These are phyloP conservation scores for Suillus fuscotomentosus DNA, from an alignment of 768 basidiomycete species.

Conservation along the genomic window DNA sequence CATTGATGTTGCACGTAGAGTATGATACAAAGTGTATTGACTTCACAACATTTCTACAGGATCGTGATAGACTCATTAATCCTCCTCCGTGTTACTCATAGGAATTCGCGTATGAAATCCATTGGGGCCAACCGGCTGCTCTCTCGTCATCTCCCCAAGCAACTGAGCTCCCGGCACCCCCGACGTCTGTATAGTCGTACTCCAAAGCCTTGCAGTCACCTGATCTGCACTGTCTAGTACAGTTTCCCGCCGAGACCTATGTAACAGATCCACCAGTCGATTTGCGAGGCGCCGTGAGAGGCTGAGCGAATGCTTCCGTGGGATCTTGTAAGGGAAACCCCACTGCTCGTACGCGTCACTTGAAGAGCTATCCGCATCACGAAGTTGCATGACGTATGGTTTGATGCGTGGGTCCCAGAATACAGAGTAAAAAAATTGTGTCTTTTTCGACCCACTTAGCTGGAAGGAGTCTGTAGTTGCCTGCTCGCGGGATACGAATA, in stretches of 20 bases:
- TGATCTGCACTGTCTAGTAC: background rate
- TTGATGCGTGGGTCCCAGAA: conserved; percentile 1
- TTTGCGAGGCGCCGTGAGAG: background rate
- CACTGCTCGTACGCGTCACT: background rate
- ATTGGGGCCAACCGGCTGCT: background rate
- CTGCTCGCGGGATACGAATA: background rate
- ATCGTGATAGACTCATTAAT: background rate
- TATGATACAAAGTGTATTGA: too few relatives aligned
- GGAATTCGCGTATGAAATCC: background rate
- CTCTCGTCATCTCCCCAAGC: background rate
- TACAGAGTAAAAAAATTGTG: background rate
- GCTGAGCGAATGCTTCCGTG: background rate
- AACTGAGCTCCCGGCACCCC: background rate
- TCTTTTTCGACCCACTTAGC: background rate
- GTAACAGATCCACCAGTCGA: background rate
- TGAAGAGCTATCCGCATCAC: background rate
- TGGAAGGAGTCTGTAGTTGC: background rate
- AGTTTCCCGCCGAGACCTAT: background rate
- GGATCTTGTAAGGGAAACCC: background rate
- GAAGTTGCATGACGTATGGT: background rate
- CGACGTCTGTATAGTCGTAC: background rate
- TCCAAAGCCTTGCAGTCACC: background rate
- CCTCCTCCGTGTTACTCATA: background rate
- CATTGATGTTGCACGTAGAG: too few relatives aligned
- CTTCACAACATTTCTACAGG: too few relatives aligned